Conservation (phyloP, 306 rosid species). For the Oemleria cerasiformis region DNA sequence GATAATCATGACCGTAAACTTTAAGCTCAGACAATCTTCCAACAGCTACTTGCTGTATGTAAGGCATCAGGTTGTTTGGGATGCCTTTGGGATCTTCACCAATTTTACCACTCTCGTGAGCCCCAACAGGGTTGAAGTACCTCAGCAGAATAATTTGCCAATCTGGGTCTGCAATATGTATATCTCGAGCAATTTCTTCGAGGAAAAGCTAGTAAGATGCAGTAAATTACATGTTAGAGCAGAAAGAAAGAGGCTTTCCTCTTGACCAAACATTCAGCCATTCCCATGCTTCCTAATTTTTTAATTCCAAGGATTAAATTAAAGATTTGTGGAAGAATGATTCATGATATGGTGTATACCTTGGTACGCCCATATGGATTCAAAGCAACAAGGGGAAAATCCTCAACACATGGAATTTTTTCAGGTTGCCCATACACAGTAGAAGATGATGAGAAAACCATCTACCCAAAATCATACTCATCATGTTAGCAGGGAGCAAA, state of each 20-base stretch:
- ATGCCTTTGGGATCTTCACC: constrained; percentile 98
- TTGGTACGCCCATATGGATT: constrained; percentile 94
- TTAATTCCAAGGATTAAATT: background rate
- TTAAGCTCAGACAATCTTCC: constrained; percentile 89
- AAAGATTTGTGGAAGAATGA: constrained; percentile 3
- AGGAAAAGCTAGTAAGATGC: constrained; percentile 58
- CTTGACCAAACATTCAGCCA: background rate
- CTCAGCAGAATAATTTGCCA: constrained; percentile 80
- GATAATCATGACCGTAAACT: constrained; percentile 81
- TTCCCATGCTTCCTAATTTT: background rate
- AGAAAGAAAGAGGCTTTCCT: constrained; percentile 16
- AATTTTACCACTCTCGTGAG: constrained; percentile 86
- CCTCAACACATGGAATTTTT: constrained; percentile 79
- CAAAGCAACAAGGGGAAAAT: constrained; percentile 61
- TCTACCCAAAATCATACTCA: constrained; percentile 37
- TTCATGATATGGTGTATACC: constrained; percentile 34
- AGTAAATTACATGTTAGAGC: constrained; percentile 14
- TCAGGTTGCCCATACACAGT: constrained; percentile 95
- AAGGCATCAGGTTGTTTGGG: constrained; percentile 97
- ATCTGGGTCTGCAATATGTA: constrained; percentile 77
- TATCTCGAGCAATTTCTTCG: constrained; percentile 82
- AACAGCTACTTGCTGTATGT: constrained; percentile 88
- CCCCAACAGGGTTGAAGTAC: constrained; percentile 97
- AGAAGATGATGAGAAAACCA: constrained; percentile 95
- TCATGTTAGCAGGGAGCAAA: constrained; percentile 14